Conservation (phyloP, 345 rosid genomes). For the Gossypium anomalum region DNA sequence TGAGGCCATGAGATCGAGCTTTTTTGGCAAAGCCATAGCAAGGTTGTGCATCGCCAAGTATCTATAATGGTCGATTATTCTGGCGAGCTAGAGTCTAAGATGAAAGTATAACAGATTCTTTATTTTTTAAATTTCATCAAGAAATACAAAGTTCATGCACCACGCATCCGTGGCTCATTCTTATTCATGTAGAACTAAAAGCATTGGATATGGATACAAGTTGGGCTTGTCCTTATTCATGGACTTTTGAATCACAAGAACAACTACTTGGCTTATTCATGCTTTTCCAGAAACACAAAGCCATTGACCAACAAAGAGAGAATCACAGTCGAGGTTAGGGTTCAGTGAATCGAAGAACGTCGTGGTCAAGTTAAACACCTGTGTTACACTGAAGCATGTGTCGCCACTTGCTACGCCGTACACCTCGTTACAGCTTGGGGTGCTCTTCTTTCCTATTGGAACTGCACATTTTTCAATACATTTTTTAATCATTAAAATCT, state of each 20-base stretch:
- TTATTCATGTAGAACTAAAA: background rate
- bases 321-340: constrained; percentile 31
- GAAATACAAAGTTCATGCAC: no score
- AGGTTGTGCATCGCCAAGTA: no score
- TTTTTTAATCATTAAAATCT: background rate
- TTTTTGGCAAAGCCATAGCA: no score
- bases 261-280: background rate
- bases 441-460: background rate
- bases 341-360: background rate
- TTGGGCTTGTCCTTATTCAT: no score
- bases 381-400: background rate
- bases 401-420: background rate
- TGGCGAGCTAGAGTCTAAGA: no score
- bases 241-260: no score
- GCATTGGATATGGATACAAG: background rate
- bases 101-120: no score
- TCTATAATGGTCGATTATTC: no score
- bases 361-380: background rate
- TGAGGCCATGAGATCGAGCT: no score
- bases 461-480: background rate
- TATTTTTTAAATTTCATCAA: no score
- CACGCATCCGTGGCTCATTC: no score
- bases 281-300: constrained; percentile 26
- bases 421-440: background rate
- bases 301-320: constrained; percentile 36